These are phyloP conservation scores for Iris pallida DNA, from an alignment of 116 monocot species.

Conservation along the genomic window DNA sequence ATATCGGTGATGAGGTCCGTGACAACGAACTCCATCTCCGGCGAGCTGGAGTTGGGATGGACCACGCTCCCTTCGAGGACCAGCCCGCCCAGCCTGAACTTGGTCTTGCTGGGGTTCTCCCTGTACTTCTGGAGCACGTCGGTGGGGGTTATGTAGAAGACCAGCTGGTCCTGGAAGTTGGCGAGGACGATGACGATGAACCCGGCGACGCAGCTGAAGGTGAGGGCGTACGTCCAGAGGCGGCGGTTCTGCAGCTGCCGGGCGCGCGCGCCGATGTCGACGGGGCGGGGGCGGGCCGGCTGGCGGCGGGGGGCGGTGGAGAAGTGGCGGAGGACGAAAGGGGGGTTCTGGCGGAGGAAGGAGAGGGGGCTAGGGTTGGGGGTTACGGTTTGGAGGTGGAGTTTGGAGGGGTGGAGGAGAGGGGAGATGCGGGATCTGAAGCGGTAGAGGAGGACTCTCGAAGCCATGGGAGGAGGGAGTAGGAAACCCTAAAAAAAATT, in stretches of 20 bases:
- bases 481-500: neutral
- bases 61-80: constrained; percentile 90
- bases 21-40: constrained; percentile 95
- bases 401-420: constrained; percentile 19
- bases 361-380: neutral
- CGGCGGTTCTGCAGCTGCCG: constrained; percentile 90
- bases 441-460: constrained; percentile 37
- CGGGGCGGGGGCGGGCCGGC: constrained; percentile 29
- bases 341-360: neutral
- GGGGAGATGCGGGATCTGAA: constrained; percentile 42
- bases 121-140: constrained; percentile 66
- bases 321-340: constrained; percentile 18
- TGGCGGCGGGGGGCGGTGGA: constrained; percentile 29
- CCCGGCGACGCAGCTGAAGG: constrained; percentile 87
- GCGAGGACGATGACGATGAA: constrained; percentile 86
- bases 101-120: constrained; percentile 55
- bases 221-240: constrained; percentile 89
- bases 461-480: constrained; percentile 31
- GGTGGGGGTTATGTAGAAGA: constrained; percentile 93
- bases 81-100: constrained; percentile 86
- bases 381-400: constrained; percentile 11
- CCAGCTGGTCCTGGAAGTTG: constrained; percentile 92
- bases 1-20: constrained; percentile 95
- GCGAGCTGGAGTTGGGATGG: constrained; percentile 42
- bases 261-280: constrained; percentile 90